Percentiles rank a stretch among this genome's conserved stretches.
Conservation (phyloP, 2,329 filamentous ascomycete genomes). For the Penicillium brasilianum region DNA sequence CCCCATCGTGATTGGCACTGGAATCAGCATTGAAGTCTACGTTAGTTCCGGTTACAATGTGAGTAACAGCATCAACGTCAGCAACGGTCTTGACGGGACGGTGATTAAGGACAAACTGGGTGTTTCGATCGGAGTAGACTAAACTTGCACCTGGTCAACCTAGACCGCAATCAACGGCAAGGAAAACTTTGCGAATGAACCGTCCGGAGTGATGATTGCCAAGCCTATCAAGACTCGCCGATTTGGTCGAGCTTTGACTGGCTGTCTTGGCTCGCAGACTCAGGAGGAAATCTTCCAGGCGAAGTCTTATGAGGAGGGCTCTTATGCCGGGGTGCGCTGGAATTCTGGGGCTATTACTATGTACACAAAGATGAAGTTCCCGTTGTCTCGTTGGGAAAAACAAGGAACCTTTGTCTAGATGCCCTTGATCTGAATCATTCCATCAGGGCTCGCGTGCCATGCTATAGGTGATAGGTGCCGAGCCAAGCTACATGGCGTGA, state of each 20-base stretch:
- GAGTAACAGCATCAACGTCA: not conserved
- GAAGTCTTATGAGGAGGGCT: not conserved
- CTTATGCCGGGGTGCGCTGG: not conserved
- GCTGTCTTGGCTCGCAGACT: not conserved
- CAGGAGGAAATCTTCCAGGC: not conserved
- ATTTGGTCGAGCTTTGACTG: not conserved
- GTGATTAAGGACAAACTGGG: not conserved
- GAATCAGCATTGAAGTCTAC: not conserved
- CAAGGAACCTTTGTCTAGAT: not conserved
- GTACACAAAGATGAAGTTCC: not conserved
- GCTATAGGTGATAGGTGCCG: too few relatives aligned
- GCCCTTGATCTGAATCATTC: not conserved
- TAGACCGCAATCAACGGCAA: not conserved
- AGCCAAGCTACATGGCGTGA: too few relatives aligned
- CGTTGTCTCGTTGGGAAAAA: not conserved
- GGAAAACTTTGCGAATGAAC: not conserved
- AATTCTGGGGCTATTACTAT: not conserved
- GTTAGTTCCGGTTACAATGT: not conserved
- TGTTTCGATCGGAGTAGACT: not conserved
- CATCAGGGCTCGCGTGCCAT: not conserved
- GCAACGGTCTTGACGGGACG: not conserved
- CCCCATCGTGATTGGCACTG: not conserved
- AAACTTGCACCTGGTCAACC: not conserved
- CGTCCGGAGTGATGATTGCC: not conserved
- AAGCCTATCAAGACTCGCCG: not conserved